Conservation (phyloP, 805 yeast genomes). For the Metschnikowia lunata region DNA sequence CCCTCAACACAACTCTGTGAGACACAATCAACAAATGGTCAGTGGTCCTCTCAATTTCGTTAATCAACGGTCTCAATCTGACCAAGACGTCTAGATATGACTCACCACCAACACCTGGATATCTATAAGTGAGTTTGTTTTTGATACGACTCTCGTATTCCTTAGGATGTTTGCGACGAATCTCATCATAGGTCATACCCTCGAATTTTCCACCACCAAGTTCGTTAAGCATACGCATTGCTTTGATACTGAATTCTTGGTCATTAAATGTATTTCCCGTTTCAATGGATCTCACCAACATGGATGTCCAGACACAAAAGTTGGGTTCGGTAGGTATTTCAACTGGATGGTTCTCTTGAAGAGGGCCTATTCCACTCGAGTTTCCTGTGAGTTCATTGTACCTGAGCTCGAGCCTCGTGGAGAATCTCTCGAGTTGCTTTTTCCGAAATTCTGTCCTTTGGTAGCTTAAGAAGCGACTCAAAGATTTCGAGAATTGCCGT, state of each 20-base stretch:
- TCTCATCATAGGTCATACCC: slow-evolving; percentile 88
- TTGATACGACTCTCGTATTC: slow-evolving; percentile 74
- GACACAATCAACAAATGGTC: slow-evolving; percentile 81
- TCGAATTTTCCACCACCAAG: slow-evolving; percentile 90
- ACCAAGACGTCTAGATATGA: slow-evolving; percentile 91
- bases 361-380: slow-evolving; percentile 15
- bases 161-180: slow-evolving; percentile 63
- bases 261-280: slow-evolving; percentile 77
- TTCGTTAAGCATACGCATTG: slow-evolving; percentile 91
- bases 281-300: slow-evolving; percentile 73
- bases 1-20: slow-evolving; percentile 88
- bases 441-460: slow-evolving; percentile 67
- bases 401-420: slow-evolving; percentile 42
- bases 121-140: slow-evolving; percentile 80
- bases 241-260: slow-evolving; percentile 68
- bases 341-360: slow-evolving; percentile 16
- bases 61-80: slow-evolving; percentile 82
- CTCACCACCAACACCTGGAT: slow-evolving; percentile 98
- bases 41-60: slow-evolving; percentile 87
- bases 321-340: slow-evolving; percentile 55
- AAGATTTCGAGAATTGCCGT: slow-evolving; percentile 61
- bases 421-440: slow-evolving; percentile 52
- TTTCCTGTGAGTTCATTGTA: slow-evolving; percentile 29
- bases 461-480: slow-evolving; percentile 67
- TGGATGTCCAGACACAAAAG: slow-evolving; percentile 90